Evolutionary conservation across 345 rosid genomes (phyloP), one percentile per base, ranked within the genome.

Genomic region (Cardiospermum halicacabum): DNA sequence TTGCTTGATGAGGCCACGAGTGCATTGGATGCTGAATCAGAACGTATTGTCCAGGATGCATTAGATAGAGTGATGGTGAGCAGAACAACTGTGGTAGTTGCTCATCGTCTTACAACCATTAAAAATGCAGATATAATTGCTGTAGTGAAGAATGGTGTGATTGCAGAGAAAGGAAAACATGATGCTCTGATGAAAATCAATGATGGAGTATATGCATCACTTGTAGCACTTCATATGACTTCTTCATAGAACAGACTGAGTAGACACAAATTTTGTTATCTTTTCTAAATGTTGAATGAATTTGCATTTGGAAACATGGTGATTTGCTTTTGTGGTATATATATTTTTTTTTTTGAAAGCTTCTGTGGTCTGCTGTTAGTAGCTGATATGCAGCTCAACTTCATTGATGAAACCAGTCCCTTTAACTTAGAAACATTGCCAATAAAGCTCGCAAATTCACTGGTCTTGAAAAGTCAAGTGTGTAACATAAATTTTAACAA

Each of bases 1-100:
- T 67, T 88, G 68, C 86, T 88, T 0, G 92, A 88, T 18, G 92
- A 88, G 69, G 96, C 96, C 7, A 85, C 96, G 0, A 88, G 96
- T 10, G 96, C 96, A 1, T 43, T 89, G 2, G 96, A 89, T 3
- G 90, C 87, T 0, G 92, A 82, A 56, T 86, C 90, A 1, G 92
- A 89, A 67, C 73, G 84, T 7, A 60, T 86, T 13, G 92, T 84
- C 1, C 89, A 89, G 50, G 78, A 81, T 13, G 92, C 92, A 3
- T 66, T 89, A 37, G 96, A 89, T 59, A 69, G 76, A n/a, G 92
- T 82, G 42, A 89, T 80, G 89, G 78, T 80, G 64, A 71, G 80
- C 42, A 68, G 79, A 49, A 89, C 92, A 0, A 86, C 88, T 0
- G 79, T 89, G 0, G 81, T 86, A 13, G 90, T 89, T 2, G 92